These are phyloP conservation scores for Debaryomyces subglobosus DNA, from an alignment of 1,139 yeast genomes.

Conservation along the genomic window DNA sequence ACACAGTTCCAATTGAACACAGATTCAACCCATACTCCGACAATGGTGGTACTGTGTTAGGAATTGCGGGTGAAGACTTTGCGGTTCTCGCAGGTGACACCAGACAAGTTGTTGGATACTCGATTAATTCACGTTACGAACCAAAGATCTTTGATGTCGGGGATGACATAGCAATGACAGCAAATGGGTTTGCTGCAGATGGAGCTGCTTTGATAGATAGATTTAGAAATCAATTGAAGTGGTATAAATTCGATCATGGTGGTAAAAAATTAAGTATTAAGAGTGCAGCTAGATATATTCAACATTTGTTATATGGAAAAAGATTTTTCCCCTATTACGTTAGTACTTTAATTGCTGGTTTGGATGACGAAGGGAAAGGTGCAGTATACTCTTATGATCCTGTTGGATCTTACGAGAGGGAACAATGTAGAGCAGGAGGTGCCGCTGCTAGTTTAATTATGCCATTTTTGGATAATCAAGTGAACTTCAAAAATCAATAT, in stretches of 20 bases:
- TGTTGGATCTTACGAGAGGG: slow-evolving; percentile 96
- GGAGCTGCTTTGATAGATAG: slow-evolving; percentile 82
- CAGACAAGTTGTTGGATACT: slow-evolving; percentile 91
- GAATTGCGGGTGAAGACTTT: slow-evolving; percentile 96
- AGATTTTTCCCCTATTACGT: slow-evolving; percentile 97
- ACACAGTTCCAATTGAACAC: slow-evolving; percentile 79
- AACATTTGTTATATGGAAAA: slow-evolving; percentile 87
- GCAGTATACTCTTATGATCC: slow-evolving; percentile 97
- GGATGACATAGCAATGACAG: slow-evolving; percentile 83
- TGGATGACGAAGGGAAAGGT: slow-evolving; percentile 93
- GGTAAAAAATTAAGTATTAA: slow-evolving; percentile 67
- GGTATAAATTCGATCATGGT: slow-evolving; percentile 90
- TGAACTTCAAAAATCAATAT: slow-evolving; percentile 87
- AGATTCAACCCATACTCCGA: slow-evolving; percentile 94
- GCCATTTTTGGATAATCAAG: slow-evolving; percentile 98
- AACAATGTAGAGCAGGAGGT: slow-evolving; percentile 97
- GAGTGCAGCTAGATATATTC: slow-evolving; percentile 89
- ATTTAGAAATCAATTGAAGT: slow-evolving; percentile 76
- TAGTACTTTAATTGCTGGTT: slow-evolving; percentile 90
- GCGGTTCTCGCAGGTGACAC: slow-evolving; percentile 98
- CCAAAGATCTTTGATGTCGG: slow-evolving; percentile 91
- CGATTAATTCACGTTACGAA: slow-evolving; percentile 90
- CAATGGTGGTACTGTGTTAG: slow-evolving; percentile 96
- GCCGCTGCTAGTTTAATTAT: slow-evolving; percentile 94
- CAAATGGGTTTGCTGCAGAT: slow-evolving; percentile 97